phyloP scores from a whole-genome alignment of 345 rosid species.

The Populus euphratica region DNA sequence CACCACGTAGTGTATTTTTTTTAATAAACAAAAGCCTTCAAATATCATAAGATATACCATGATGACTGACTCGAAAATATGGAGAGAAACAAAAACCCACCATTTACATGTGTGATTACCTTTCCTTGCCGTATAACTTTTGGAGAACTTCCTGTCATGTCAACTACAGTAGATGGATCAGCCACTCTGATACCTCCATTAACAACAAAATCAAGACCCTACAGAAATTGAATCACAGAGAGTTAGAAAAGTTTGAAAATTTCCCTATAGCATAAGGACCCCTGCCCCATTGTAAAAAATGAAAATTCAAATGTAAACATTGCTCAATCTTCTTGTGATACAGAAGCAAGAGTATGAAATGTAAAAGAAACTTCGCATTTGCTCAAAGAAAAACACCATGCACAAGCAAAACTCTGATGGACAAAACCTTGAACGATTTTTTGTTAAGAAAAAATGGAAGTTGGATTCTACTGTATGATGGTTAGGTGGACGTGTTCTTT shows the following conservation, averaged over 20 bases:
- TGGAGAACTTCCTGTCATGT: slow-evolving; percentile 69
- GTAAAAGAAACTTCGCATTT: no score
- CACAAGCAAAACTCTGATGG: no score
- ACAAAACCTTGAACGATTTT: no score
- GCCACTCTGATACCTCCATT: slow-evolving; percentile 85
- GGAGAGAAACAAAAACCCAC: neutral
- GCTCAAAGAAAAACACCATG: no score
- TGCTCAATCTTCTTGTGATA: no score
- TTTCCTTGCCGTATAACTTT: slow-evolving; percentile 75
- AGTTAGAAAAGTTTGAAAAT: neutral
- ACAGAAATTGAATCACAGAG: neutral
- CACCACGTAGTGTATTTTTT: neutral
- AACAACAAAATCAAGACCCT: slow-evolving; percentile 95
- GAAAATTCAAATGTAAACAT: no score
- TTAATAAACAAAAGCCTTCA: neutral
- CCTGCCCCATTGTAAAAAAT: no score
- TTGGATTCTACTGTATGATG: no score
- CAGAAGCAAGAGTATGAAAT: no score
- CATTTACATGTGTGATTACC: slow-evolving; percentile 39
- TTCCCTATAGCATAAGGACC: neutral
- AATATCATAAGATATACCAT: neutral
- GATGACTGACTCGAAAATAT: neutral
- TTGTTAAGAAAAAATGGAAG: neutral
- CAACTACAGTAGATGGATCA: slow-evolving; percentile 85
- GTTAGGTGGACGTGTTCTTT: neutral